phyloP scores from a whole-genome alignment of 768 basidiomycete genomes.

The Suillus paluster region DNA sequence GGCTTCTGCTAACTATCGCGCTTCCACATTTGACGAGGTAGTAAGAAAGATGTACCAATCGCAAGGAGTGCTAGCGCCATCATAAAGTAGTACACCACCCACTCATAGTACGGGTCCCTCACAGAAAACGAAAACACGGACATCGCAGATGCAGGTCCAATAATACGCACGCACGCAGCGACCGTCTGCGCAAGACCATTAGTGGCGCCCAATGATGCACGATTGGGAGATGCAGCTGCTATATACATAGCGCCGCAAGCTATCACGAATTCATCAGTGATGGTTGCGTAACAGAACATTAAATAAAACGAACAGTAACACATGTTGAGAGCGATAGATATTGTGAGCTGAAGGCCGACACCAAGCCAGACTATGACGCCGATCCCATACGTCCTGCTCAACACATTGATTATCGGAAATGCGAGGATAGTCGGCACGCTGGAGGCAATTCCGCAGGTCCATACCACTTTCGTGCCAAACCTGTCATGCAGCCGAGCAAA shows the following conservation, averaged over 20 bases:
- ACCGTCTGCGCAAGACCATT: slow-evolving; percentile 53
- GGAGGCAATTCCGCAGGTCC: slow-evolving; percentile 42
- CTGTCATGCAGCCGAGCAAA: slow-evolving; percentile 58
- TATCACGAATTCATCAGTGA: slow-evolving; percentile 24
- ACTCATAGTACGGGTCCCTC: slow-evolving; percentile 13
- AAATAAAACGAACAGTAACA: slow-evolving; percentile 36
- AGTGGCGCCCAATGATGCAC: slow-evolving; percentile 65
- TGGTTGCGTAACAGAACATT: neutral
- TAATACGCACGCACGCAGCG: slow-evolving; percentile 34
- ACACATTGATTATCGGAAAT: slow-evolving; percentile 48
- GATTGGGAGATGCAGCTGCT: slow-evolving; percentile 66
- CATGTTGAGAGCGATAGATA: slow-evolving; percentile 39
- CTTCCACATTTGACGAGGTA: slow-evolving; percentile 12
- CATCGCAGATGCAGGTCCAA: slow-evolving; percentile 37
- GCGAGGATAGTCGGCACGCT: slow-evolving; percentile 49
- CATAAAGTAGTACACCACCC: slow-evolving; percentile 14
- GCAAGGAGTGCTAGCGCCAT: slow-evolving; percentile 3
- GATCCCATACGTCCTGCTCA: slow-evolving; percentile 44
- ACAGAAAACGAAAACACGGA: slow-evolving; percentile 42
- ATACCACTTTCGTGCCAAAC: slow-evolving; percentile 60
- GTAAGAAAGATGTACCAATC: neutral
- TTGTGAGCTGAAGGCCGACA: slow-evolving; percentile 48
- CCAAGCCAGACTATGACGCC: slow-evolving; percentile 47
- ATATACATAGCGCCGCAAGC: slow-evolving; percentile 76
- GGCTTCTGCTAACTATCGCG: neutral